phyloP scores from a whole-genome alignment of 371 early-diverging fungal species.

The Apophysomyces variabilis region DNA sequence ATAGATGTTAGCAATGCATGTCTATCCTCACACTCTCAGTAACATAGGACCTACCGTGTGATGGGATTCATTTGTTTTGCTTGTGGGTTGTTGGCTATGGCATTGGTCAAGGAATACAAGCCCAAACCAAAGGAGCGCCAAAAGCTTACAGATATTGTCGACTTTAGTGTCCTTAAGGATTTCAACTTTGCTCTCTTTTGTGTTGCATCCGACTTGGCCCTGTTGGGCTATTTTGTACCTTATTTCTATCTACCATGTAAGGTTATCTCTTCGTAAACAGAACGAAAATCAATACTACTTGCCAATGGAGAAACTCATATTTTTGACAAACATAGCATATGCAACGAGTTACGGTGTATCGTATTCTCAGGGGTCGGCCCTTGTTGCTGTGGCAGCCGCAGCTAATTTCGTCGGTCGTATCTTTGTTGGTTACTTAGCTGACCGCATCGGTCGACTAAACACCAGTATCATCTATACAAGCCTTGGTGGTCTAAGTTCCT shows the following conservation, averaged over 20 bases:
- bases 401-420: constrained; percentile 67
- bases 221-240: constrained; percentile 65
- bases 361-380: constrained; percentile 30
- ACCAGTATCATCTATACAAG: constrained; percentile 34
- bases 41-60: constrained; percentile 50
- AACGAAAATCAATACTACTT: not conserved
- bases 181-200: constrained; percentile 47
- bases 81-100: constrained; percentile 36
- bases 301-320: not conserved
- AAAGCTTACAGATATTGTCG: constrained; percentile 41
- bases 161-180: constrained; percentile 49
- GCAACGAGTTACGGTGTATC: constrained; percentile 36
- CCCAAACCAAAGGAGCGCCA: constrained; percentile 20
- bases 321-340: constrained; percentile 24
- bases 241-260: constrained; percentile 60
- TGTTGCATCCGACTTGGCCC: constrained; percentile 44
- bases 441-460: constrained; percentile 54
- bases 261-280: not conserved
- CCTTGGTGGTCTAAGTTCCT: constrained; percentile 35
- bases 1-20: not conserved
- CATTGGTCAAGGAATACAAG: constrained; percentile 43
- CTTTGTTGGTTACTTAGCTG: constrained; percentile 44
- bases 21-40: too few species aligned
- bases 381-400: constrained; percentile 47
- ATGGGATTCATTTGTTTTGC: constrained; percentile 56